A percentile compares a stretch with the other conserved stretches of the same genome.
Evolutionary conservation across 768 basidiomycete genomes (phyloP).

Genomic region (Xerocomellus intermedius): DNA sequence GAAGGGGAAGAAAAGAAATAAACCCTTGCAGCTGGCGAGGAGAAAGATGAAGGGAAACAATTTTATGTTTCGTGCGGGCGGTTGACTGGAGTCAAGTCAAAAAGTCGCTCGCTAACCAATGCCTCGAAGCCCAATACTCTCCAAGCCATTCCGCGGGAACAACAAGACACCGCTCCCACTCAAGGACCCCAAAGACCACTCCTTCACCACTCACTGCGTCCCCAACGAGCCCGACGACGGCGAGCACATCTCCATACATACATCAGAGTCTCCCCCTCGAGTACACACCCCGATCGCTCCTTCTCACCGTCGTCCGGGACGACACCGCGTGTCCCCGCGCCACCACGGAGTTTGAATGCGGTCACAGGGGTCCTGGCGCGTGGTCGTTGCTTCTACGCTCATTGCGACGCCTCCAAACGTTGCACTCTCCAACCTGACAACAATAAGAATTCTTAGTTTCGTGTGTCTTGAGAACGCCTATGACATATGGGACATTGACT

Average conservation of each 20-base stretch:
- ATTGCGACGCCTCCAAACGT: background rate
- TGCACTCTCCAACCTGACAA: background rate
- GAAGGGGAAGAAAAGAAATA: slow-evolving; percentile 15
- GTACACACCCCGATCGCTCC: background rate
- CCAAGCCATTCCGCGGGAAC: slow-evolving; percentile 31
- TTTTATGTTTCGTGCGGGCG: slow-evolving; percentile 30
- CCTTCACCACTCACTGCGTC: background rate
- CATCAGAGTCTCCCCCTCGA: background rate
- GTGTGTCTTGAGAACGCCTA: too few species aligned
- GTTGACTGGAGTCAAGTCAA: slow-evolving; percentile 29
- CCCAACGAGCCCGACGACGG: slow-evolving; percentile 1
- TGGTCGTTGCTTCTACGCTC: slow-evolving; percentile 8
- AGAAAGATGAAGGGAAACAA: slow-evolving; percentile 24
- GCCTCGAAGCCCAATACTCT: slow-evolving; percentile 28
- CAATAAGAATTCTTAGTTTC: background rate
- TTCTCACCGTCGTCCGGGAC: background rate
- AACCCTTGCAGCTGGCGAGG: slow-evolving; percentile 27
- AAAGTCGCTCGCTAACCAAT: slow-evolving; percentile 31
- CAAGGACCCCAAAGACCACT: slow-evolving; percentile 24
- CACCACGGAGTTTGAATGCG: slow-evolving; percentile 32
- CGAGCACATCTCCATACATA: background rate
- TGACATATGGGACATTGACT: background rate
- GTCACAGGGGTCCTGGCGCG: slow-evolving; percentile 27
- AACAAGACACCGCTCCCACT: slow-evolving; percentile 26
- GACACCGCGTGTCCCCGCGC: slow-evolving; percentile 3